Conservation (phyloP, 2,329 filamentous ascomycete genomes). For the Chaetothyriales sp. region DNA sequence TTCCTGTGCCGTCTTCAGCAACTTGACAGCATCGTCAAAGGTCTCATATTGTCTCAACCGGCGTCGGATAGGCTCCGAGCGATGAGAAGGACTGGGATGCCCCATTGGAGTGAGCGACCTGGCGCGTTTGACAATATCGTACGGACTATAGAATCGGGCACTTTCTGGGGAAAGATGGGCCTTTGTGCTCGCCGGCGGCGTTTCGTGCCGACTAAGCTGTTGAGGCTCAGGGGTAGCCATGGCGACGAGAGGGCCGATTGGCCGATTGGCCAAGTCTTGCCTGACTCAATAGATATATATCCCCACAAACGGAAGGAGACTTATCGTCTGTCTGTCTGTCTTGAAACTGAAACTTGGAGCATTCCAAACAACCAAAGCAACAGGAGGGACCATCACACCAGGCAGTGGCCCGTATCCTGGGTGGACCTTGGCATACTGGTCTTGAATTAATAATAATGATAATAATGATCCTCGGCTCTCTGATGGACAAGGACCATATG, state of each 20-base stretch:
- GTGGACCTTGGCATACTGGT: not conserved
- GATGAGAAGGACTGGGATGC: not conserved
- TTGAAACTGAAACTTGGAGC: not conserved
- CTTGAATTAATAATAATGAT: too few relatives aligned
- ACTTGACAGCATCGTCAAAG: conserved; percentile 67
- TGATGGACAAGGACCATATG: not conserved
- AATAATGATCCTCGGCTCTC: not conserved
- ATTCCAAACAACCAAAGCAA: not conserved
- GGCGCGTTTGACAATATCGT: not conserved
- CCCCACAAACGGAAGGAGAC: too few relatives aligned
- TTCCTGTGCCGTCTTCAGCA: conserved; percentile 61
- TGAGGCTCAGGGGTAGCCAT: conserved; percentile 11
- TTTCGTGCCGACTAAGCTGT: conserved; percentile 3
- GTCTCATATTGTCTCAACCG: conserved; percentile 52
- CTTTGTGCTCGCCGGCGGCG: not conserved
- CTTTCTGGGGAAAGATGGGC: not conserved
- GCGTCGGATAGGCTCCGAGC: conserved; percentile 6
- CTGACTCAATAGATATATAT: too few relatives aligned
- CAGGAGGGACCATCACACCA: not conserved
- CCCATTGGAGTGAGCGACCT: not conserved
- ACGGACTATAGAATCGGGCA: not conserved
- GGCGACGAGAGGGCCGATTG: too few relatives aligned
- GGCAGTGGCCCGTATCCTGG: not conserved
- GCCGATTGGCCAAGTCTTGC: too few relatives aligned
- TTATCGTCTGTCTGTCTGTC: not conserved